phyloP scores from a whole-genome alignment of 2,329 filamentous ascomycete genomes.

The Neonectria faginata region DNA sequence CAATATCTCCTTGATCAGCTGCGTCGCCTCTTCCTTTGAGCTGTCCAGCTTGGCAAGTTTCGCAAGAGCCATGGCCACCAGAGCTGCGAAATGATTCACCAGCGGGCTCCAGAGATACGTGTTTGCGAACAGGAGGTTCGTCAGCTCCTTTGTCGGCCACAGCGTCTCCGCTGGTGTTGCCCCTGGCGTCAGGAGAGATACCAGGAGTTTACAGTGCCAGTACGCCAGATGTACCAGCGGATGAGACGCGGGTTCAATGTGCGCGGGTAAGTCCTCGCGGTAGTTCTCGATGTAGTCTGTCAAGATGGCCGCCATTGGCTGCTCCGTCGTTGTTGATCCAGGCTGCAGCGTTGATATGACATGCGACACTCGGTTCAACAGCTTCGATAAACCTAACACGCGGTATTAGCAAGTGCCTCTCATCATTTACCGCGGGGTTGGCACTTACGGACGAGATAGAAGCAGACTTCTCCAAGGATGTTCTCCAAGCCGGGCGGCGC shows the following conservation, averaged over 20 bases:
- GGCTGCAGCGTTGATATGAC: slow-evolving; percentile 53
- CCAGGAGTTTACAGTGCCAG: slow-evolving; percentile 76
- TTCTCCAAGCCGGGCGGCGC: slow-evolving; percentile 69
- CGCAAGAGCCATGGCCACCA: slow-evolving; percentile 70
- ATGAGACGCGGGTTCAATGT: slow-evolving; percentile 63
- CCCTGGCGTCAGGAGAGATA: slow-evolving; percentile 69
- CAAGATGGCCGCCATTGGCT: slow-evolving; percentile 50
- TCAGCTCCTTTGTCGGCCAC: slow-evolving; percentile 69
- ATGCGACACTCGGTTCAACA: slow-evolving; percentile 59
- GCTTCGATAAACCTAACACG: slow-evolving; percentile 64
- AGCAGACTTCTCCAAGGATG: slow-evolving; percentile 72
- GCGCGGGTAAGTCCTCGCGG: slow-evolving; percentile 70
- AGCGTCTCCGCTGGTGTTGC: slow-evolving; percentile 68
- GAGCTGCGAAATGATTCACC: slow-evolving; percentile 73
- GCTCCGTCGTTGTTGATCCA: slow-evolving; percentile 51
- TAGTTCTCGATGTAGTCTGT: slow-evolving; percentile 67
- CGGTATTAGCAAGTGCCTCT: slow-evolving; percentile 26
- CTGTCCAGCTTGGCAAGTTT: slow-evolving; percentile 68
- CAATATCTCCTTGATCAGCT: slow-evolving; percentile 66
- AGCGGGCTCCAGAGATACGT: slow-evolving; percentile 70
- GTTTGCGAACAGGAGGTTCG: slow-evolving; percentile 67
- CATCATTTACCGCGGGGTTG: no score
- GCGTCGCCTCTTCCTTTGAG: slow-evolving; percentile 68
- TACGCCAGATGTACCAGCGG: slow-evolving; percentile 74
- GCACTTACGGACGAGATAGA: slow-evolving; percentile 73